Conservation (phyloP, 768 basidiomycete genomes). For the Asterophora lycoperdoides region DNA sequence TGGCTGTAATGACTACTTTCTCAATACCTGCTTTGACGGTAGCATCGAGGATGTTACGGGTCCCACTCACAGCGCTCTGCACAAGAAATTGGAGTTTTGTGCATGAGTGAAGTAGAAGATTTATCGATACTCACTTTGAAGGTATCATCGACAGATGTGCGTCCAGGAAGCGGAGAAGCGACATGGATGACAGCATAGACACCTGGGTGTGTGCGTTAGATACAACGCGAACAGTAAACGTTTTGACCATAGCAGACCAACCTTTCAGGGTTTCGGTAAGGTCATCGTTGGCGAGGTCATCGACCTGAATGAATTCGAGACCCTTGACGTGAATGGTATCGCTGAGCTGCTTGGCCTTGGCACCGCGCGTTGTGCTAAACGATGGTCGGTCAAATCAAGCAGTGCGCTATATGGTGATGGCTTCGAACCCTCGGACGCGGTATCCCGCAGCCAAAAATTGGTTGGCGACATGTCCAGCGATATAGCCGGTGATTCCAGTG, state of each 20-base stretch:
- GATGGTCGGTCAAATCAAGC: not conserved
- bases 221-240: not conserved
- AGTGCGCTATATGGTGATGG: not conserved
- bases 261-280: conserved; percentile 20
- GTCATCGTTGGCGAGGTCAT: conserved; percentile 16
- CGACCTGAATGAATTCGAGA: conserved; percentile 25
- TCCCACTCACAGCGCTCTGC: conserved; percentile 25
- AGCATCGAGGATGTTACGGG: conserved; percentile 26
- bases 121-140: conserved; percentile 16
- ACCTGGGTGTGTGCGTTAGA: conserved; percentile 16
- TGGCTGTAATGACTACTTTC: conserved; percentile 32
- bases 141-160: conserved; percentile 18
- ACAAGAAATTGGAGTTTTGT: not conserved
- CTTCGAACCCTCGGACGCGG: conserved; percentile 35
- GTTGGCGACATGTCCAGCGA: conserved; percentile 35
- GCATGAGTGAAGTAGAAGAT: not conserved
- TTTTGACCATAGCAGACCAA: not conserved
- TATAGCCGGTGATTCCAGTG: conserved; percentile 38
- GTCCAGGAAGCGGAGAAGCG: conserved; percentile 26
- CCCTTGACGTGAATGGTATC: conserved; percentile 23
- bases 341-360: conserved; percentile 23
- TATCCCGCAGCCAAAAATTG: conserved; percentile 32
- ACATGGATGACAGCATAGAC: conserved; percentile 39
- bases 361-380: conserved; percentile 30
- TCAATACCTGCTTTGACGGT: conserved; percentile 24